A percentile compares a stretch with the other conserved stretches of the same genome.
phyloP scores from a whole-genome alignment of 1,284 basidiomycete species.

The Boletellus sp. region DNA sequence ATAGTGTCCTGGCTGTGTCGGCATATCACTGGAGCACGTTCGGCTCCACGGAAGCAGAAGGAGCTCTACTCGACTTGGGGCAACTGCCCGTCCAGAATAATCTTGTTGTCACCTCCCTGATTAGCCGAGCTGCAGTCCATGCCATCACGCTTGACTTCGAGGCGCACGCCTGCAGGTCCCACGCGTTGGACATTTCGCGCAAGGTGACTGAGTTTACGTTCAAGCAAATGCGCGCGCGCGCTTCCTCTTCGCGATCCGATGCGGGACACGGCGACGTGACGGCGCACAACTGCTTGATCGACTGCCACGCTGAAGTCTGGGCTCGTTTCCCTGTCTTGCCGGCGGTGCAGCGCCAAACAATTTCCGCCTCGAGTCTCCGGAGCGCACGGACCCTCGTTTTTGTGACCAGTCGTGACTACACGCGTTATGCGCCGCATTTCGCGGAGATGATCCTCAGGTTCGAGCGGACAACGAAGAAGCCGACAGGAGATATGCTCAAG shows the following conservation, averaged over 20 bases:
- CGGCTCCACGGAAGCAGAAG: constrained; percentile 20
- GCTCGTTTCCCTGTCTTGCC: constrained; percentile 58
- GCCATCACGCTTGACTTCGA: constrained; percentile 38
- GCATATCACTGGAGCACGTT: constrained; percentile 28
- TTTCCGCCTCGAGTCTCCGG: constrained; percentile 34
- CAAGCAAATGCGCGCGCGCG: constrained; percentile 34
- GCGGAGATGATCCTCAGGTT: constrained; percentile 43
- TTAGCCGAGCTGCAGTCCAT: constrained; percentile 40
- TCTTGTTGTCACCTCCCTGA: constrained; percentile 42
- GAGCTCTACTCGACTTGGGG: constrained; percentile 14
- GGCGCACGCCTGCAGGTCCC: constrained; percentile 35
- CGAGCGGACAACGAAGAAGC: constrained; percentile 41
- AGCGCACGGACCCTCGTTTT: constrained; percentile 39
- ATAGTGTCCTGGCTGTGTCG: constrained; percentile 13
- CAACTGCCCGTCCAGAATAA: not conserved
- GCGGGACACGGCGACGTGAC: not conserved
- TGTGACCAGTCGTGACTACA: constrained; percentile 39
- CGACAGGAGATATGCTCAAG: constrained; percentile 40
- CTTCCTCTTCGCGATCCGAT: constrained; percentile 18
- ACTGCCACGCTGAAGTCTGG: constrained; percentile 61
- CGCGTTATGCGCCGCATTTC: constrained; percentile 42
- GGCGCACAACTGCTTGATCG: constrained; percentile 49
- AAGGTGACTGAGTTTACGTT: constrained; percentile 55
- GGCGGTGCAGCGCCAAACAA: constrained; percentile 48
- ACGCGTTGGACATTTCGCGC: constrained; percentile 48